A percentile compares a stretch with the other conserved stretches of the same genome.
Conservation (phyloP, 768 basidiomycete genomes). For the Lentinula boryana region DNA sequence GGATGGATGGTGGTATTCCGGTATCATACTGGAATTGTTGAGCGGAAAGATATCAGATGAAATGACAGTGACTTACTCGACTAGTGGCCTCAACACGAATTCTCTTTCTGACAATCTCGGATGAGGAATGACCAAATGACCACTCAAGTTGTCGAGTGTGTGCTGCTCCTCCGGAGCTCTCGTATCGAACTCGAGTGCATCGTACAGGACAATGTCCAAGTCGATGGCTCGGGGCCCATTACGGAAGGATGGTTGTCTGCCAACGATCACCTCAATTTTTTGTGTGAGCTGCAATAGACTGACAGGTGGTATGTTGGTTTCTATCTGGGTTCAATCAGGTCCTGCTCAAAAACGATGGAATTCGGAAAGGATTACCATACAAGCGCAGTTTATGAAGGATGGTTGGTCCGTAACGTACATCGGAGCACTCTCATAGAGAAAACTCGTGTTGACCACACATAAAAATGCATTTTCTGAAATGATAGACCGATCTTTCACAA, state of each 20-base stretch:
- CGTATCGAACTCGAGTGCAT: constrained; percentile 52
- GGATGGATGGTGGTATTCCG: constrained; percentile 62
- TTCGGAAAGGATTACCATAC: constrained; percentile 53
- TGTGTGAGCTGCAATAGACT: constrained; percentile 63
- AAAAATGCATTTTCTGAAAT: constrained; percentile 18
- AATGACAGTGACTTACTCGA: constrained; percentile 56
- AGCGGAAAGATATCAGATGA: background rate
- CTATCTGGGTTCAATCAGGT: constrained; percentile 42
- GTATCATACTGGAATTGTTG: constrained; percentile 61
- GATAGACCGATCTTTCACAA: constrained; percentile 12
- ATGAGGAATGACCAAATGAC: constrained; percentile 83
- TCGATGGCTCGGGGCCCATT: constrained; percentile 91
- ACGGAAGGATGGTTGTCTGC: constrained; percentile 69
- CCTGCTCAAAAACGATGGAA: background rate
- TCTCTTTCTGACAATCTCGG: constrained; percentile 76
- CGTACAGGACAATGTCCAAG: constrained; percentile 82
- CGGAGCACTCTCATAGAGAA: constrained; percentile 88
- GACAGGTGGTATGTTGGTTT: constrained; percentile 61
- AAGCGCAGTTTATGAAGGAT: constrained; percentile 86
- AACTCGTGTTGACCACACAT: constrained; percentile 69
- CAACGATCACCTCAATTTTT: constrained; percentile 64
- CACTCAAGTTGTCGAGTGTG: constrained; percentile 46
- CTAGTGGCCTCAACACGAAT: constrained; percentile 84
- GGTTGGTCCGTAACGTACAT: constrained; percentile 96
- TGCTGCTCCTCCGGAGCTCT: constrained; percentile 31